These are phyloP conservation scores for Picochlorum costavermella DNA, from an alignment of 139 green algal genomes.

Conservation along the genomic window DNA sequence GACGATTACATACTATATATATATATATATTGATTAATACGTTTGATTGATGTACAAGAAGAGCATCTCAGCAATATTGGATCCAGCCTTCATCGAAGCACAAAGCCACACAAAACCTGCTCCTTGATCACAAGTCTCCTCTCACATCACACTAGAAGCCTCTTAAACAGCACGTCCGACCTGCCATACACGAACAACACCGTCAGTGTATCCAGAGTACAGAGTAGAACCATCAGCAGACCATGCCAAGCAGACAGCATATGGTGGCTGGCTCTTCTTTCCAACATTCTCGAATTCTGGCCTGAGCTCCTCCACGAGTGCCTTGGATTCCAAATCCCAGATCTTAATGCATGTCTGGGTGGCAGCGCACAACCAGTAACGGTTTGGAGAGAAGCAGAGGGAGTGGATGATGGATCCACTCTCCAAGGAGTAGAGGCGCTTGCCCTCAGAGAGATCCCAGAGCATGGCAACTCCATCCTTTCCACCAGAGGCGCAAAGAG, in stretches of 20 bases:
- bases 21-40: not conserved
- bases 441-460: constrained; percentile 98
- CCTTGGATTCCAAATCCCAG: constrained; percentile 96
- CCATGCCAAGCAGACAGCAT: constrained; percentile 94
- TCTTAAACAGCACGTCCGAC: constrained; percentile 47
- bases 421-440: constrained; percentile 96
- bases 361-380: constrained; percentile 98
- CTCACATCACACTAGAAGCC: not conserved
- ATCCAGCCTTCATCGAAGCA: constrained; percentile 1
- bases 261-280: constrained; percentile 56
- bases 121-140: constrained; percentile 9
- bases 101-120: not conserved
- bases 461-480: constrained; percentile 98
- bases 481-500: constrained; percentile 94
- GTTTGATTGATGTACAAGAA: not conserved
- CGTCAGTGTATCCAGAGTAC: constrained; percentile 82
- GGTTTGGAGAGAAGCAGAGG: constrained; percentile 96
- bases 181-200: constrained; percentile 65
- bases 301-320: constrained; percentile 84
- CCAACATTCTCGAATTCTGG: constrained; percentile 53
- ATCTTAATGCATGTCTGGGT: constrained; percentile 89
- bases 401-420: constrained; percentile 96
- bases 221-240: constrained; percentile 92
- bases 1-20: not conserved
- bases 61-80: constrained; percentile 15